Conservation (phyloP, 176 grass and related monocot species). For the Phoenix roebelenii region DNA sequence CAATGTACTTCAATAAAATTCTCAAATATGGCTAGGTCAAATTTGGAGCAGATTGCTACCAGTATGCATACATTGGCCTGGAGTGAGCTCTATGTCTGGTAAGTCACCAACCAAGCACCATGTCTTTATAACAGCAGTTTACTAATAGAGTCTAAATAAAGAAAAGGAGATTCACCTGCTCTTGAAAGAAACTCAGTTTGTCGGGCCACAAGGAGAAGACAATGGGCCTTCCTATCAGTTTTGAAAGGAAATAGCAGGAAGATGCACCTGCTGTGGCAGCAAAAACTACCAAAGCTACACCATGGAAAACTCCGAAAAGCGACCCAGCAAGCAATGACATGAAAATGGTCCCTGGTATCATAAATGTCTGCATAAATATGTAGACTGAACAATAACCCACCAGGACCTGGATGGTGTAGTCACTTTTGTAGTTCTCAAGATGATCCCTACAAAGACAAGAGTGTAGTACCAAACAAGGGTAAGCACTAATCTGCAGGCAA, state of each 20-base stretch:
- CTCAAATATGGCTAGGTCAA: too few relatives aligned
- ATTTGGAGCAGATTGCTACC: too few relatives aligned
- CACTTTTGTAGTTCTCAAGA: conserved; percentile 92
- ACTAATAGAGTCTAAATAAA: background rate
- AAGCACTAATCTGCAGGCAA: too few relatives aligned
- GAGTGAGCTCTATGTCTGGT: too few relatives aligned
- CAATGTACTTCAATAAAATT: too few relatives aligned
- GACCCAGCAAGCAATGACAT: conserved; percentile 93
- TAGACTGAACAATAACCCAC: conserved; percentile 84
- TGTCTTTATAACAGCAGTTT: background rate
- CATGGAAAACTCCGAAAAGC: conserved; percentile 68
- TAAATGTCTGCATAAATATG: conserved; percentile 99
- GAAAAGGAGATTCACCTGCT: conserved; percentile 35
- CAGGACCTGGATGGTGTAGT: conserved; percentile 92
- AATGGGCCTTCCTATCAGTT: conserved; percentile 73
- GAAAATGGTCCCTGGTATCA: conserved; percentile 97
- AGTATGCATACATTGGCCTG: too few relatives aligned
- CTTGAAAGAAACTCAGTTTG: conserved; percentile 86
- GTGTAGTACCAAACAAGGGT: too few relatives aligned
- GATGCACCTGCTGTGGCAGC: conserved; percentile 93
- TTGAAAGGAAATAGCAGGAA: conserved; percentile 93
- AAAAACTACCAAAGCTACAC: conserved; percentile 84
- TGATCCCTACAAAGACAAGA: conserved; percentile 54
- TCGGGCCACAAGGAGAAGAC: conserved; percentile 89
- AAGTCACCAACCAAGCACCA: background rate